phyloP scores from a whole-genome alignment of 225 moss, liverwort and hornwort species.

The Physcomitrellopsis africana region DNA sequence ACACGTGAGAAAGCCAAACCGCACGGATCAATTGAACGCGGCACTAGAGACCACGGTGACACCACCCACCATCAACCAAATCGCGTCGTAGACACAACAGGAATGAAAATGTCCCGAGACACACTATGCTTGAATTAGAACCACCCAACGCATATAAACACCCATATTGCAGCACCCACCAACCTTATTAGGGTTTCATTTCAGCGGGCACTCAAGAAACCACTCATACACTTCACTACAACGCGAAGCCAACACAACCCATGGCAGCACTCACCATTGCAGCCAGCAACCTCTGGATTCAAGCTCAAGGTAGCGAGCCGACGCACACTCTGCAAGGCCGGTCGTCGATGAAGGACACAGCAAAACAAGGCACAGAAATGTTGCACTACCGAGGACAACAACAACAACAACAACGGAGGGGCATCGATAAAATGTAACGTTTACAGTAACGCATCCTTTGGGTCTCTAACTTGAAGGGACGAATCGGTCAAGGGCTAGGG shows the following conservation, averaged over 20 bases:
- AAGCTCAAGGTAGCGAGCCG: not conserved
- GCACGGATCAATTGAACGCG: not conserved
- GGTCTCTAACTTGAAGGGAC: not conserved
- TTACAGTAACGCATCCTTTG: not conserved
- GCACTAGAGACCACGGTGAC: not conserved
- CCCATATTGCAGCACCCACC: not conserved
- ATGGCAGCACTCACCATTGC: conserved; percentile 30
- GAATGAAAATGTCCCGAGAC: no score
- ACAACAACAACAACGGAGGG: not conserved
- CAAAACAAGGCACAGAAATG: not conserved
- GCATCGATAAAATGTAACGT: not conserved
- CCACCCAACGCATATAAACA: not conserved
- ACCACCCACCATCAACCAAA: not conserved
- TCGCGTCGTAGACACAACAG: not conserved
- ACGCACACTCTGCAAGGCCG: not conserved
- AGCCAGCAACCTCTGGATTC: not conserved
- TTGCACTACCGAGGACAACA: not conserved
- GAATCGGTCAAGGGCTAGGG: conserved; percentile 35
- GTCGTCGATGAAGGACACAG: not conserved
- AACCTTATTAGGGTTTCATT: not conserved
- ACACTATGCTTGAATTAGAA: not conserved
- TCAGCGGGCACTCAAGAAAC: not conserved
- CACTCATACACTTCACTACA: not conserved
- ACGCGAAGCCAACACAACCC: not conserved
- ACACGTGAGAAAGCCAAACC: not conserved